Conservation (phyloP, 805 yeast genomes). For the Sungouiella thailandica region DNA sequence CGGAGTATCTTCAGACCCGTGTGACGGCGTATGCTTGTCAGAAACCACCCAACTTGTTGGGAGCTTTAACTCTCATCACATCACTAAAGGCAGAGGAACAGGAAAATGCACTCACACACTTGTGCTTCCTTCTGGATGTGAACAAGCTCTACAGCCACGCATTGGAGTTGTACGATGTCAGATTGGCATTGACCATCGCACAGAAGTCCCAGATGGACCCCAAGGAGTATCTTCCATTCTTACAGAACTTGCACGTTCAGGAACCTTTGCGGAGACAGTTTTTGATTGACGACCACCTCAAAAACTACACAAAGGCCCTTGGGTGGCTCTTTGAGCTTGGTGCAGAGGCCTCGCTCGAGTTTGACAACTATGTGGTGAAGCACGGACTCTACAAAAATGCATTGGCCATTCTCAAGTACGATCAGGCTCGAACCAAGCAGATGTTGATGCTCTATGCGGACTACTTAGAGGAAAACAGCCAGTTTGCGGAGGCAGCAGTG, state of each 20-base stretch:
- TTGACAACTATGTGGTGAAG: slow-evolving; percentile 60
- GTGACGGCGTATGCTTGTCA: slow-evolving; percentile 92
- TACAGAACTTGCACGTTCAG: slow-evolving; percentile 72
- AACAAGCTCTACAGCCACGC: slow-evolving; percentile 76
- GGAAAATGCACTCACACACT: slow-evolving; percentile 67
- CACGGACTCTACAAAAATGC: slow-evolving; percentile 73
- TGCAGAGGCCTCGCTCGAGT: slow-evolving; percentile 41
- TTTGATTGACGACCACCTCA: slow-evolving; percentile 73
- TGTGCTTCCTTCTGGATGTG: slow-evolving; percentile 88
- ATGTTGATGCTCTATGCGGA: slow-evolving; percentile 62
- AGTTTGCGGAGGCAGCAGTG: slow-evolving; percentile 72
- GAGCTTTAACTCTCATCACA: slow-evolving; percentile 65
- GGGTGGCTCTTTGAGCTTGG: slow-evolving; percentile 53
- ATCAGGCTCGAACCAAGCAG: slow-evolving; percentile 46
- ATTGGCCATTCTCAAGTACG: slow-evolving; percentile 54
- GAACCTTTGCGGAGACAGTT: slow-evolving; percentile 63
- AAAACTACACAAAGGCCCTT: slow-evolving; percentile 64
- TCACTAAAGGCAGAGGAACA: slow-evolving; percentile 42
- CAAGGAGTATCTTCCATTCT: slow-evolving; percentile 89
- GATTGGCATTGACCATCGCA: slow-evolving; percentile 76
- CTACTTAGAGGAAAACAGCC: slow-evolving; percentile 48
- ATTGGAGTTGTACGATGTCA: slow-evolving; percentile 76
- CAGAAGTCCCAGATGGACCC: slow-evolving; percentile 98
- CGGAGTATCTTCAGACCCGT: slow-evolving; percentile 65
- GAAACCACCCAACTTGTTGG: slow-evolving; percentile 76